These are phyloP conservation scores for Cladosporium sp. DNA, from an alignment of 2,329 filamentous ascomycete species.

Conservation along the genomic window DNA sequence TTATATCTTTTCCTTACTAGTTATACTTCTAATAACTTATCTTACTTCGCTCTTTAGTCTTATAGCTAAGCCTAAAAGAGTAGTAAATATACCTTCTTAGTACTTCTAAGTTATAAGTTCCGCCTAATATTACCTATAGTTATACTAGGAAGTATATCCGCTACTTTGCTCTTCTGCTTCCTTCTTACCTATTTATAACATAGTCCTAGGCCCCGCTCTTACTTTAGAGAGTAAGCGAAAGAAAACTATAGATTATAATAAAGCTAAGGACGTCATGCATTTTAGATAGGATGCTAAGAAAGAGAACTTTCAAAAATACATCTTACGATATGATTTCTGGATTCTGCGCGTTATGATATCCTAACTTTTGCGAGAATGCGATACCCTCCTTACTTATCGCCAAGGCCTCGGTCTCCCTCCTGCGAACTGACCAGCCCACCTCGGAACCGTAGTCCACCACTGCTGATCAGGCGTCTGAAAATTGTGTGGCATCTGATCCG, in stretches of 20 bases:
- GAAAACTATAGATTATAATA: constrained; percentile 41
- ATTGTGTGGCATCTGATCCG: constrained; percentile 23
- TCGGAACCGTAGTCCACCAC: constrained; percentile 30
- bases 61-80: too few species aligned
- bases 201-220: too few species aligned
- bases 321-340: background rate
- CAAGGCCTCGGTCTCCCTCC: constrained; percentile 30
- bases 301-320: constrained; percentile 5
- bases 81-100: too few species aligned
- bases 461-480: constrained; percentile 24
- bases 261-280: constrained; percentile 35
- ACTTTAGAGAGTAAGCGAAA: constrained; percentile 35
- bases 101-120: too few species aligned
- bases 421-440: constrained; percentile 27
- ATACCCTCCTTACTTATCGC: background rate
- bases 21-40: too few species aligned
- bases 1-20: too few species aligned
- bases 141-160: too few species aligned
- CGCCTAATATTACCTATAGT: too few species aligned
- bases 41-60: too few species aligned
- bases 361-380: background rate
- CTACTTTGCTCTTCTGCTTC: too few species aligned
- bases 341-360: background rate
- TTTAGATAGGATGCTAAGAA: constrained; percentile 43
- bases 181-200: too few species aligned